These are phyloP conservation scores for Apium graveolens DNA, from an alignment of 129 eudicot genomes.

Conservation along the genomic window DNA sequence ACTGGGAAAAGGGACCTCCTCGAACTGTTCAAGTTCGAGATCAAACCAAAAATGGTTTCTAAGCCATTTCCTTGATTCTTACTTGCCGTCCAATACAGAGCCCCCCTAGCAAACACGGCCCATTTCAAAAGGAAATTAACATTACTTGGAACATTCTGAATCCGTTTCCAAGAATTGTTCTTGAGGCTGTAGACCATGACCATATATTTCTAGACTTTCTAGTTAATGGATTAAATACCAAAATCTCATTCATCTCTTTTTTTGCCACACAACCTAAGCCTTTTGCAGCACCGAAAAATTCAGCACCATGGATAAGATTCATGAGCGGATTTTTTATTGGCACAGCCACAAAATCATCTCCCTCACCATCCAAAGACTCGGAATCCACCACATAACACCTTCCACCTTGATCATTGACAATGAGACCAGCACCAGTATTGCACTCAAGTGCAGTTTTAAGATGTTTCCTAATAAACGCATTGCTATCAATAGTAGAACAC, in stretches of 20 bases:
- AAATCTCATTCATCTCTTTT: not conserved
- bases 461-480: not conserved
- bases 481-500: constrained; percentile 5
- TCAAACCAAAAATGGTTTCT: too few relatives aligned
- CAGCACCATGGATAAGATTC: not conserved
- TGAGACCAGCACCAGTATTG: not conserved
- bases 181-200: not conserved
- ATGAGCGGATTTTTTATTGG: not conserved
- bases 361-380: not conserved
- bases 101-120: not conserved
- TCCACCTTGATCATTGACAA: not conserved
- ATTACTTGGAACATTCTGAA: not conserved
- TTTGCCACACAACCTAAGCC: constrained; percentile 17
- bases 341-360: not conserved
- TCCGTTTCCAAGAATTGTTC: not conserved
- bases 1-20: not conserved
- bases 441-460: not conserved
- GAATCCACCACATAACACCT: not conserved
- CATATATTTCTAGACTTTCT: not conserved
- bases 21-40: not conserved
- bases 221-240: not conserved
- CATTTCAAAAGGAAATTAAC: not conserved
- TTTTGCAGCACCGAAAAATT: constrained; percentile 25
- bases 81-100: not conserved
- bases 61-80: not conserved